Percentiles rank a stretch among this genome's conserved stretches.
Conservation (phyloP, 768 basidiomycete species). For the Nidularia pulvinata region DNA sequence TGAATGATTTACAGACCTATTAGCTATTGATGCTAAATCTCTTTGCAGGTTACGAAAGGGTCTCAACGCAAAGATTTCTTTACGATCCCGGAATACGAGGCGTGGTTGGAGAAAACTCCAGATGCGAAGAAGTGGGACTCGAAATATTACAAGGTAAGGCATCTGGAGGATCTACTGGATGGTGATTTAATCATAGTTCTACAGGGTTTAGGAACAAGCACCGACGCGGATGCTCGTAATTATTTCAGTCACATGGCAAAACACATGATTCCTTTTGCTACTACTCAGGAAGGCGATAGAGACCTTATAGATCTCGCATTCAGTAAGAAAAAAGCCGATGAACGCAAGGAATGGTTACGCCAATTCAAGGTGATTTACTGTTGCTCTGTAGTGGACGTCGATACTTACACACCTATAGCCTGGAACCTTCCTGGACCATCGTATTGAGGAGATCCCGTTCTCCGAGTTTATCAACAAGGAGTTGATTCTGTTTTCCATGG, state of each 20-base stretch:
- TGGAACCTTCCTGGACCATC: conserved; percentile 93
- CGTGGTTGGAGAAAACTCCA: conserved; percentile 82
- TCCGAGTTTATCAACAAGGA: conserved; percentile 98
- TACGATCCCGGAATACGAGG: conserved; percentile 95
- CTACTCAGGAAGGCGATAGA: conserved; percentile 79
- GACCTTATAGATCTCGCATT: conserved; percentile 96
- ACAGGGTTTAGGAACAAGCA: conserved; percentile 96
- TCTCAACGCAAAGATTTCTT: conserved; percentile 86
- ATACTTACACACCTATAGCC: conserved; percentile 47
- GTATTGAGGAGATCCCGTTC: conserved; percentile 81
- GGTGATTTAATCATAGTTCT: background rate
- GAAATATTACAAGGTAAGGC: conserved; percentile 97
- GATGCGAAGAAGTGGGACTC: conserved; percentile 82
- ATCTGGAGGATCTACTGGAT: conserved; percentile 1
- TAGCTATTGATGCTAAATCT: background rate
- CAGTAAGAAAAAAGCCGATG: conserved; percentile 99
- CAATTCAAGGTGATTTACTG: conserved; percentile 70
- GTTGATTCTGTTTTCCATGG: conserved; percentile 98
- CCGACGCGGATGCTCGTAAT: conserved; percentile 83
- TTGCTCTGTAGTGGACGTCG: background rate
- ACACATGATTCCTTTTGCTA: conserved; percentile 92
- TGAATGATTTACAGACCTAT: conserved; percentile 2
- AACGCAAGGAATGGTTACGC: conserved; percentile 97
- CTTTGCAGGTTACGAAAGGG: conserved; percentile 69
- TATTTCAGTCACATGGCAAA: conserved; percentile 93